Percentiles rank a stretch among this genome's conserved stretches.
phyloP scores from a whole-genome alignment of 140 eudicot genomes.

The Anethum foeniculum region DNA sequence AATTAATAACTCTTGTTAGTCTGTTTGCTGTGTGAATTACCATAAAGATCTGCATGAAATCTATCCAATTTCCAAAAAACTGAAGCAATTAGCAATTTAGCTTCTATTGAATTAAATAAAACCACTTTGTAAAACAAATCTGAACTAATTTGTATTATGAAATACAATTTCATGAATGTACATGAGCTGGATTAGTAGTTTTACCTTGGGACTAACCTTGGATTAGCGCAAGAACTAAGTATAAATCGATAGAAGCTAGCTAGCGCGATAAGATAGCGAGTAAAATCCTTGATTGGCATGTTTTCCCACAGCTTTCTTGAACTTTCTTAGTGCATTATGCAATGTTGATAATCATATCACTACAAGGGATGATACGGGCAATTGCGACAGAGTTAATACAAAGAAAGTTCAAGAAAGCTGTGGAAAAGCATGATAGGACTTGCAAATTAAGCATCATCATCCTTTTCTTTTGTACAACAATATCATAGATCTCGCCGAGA shows the following conservation, averaged over 20 bases:
- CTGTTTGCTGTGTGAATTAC: not conserved
- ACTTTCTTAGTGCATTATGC: constrained; percentile 28
- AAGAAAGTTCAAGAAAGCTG: constrained; percentile 87
- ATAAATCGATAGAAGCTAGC: no score
- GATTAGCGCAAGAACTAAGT: not conserved
- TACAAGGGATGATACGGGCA: no score
- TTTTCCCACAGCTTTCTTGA: constrained; percentile 83
- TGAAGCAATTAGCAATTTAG: not conserved
- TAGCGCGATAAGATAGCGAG: not conserved
- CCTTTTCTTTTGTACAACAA: not conserved
- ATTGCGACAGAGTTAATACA: not conserved
- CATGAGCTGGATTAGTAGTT: not conserved
- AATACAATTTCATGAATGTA: not conserved
- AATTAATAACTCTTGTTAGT: not conserved
- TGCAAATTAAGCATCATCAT: not conserved
- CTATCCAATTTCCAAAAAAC: not conserved
- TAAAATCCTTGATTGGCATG: constrained; percentile 36
- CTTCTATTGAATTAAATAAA: not conserved
- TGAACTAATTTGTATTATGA: not conserved
- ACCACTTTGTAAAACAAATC: not conserved
- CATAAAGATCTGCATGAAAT: constrained; percentile 3
- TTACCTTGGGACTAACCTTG: not conserved
- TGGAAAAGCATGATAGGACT: constrained; percentile 75
- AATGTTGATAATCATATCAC: not conserved
- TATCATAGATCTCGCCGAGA: not conserved